These are phyloP conservation scores for Didymella pinodella DNA, from an alignment of 2,329 filamentous ascomycete species.

Conservation along the genomic window DNA sequence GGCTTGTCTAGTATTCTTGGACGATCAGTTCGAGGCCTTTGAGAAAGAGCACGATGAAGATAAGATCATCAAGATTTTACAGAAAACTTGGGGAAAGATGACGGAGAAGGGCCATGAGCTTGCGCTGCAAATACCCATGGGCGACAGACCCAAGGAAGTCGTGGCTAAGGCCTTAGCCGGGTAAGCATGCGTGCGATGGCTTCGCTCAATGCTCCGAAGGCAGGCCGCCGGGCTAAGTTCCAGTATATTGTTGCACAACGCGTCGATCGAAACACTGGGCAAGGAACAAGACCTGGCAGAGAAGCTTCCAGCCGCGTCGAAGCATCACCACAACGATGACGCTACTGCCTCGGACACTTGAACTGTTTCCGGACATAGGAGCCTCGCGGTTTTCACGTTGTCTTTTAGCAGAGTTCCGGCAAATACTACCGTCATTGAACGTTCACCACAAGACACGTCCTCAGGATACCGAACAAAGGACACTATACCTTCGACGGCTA, in stretches of 20 bases:
- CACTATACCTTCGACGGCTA: conserved; percentile 4
- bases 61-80: conserved; percentile 69
- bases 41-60: conserved; percentile 76
- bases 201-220: not conserved
- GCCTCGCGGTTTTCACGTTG: not conserved
- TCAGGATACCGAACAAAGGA: not conserved
- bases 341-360: not conserved
- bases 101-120: conserved; percentile 44
- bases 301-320: conserved; percentile 9
- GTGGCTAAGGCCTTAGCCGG: conserved; percentile 46
- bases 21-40: conserved; percentile 85
- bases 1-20: conserved; percentile 85
- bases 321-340: conserved; percentile 15
- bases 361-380: not conserved
- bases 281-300: not conserved
- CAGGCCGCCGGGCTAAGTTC: not conserved
- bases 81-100: conserved; percentile 55
- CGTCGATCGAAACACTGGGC: not conserved
- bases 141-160: conserved; percentile 39
- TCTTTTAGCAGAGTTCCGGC: not conserved
- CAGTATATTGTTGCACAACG: not conserved
- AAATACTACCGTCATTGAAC: not conserved
- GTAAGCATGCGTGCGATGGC: conserved; percentile 1
- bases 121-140: conserved; percentile 48
- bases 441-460: not conserved